Evolutionary conservation across 805 yeast species (phyloP), one percentile per base, ranked within the genome.

Genomic region (Nematodospora valgi): DNA sequence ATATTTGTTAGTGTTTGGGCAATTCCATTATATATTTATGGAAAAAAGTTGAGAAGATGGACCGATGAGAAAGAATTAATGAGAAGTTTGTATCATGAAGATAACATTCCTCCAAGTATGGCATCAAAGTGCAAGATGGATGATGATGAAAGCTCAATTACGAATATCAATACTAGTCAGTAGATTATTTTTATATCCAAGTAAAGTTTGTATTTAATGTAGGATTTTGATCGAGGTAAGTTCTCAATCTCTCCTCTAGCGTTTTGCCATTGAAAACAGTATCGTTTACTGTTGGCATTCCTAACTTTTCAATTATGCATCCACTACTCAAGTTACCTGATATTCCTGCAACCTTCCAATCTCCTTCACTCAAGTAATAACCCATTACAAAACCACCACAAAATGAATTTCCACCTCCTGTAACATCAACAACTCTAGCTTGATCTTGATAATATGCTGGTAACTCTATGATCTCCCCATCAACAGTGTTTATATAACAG

Each of bases 261-360:
- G 59, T 41, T 6, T 44, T 19, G 0, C 81, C 84, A 49, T 87
- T 87, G 91, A 95, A 86, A 6, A 35, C 22, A 14, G 68, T 74
- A 0, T 49, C 56, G 1, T 27, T n/a, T 3, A 33, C 44, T 0
- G 43, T 45, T 0, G 96, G 95, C 51, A 82, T 66, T 0, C 96
- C 97, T 27, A 84, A 60, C 45, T 76, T 82, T 53, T 89, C 96
- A 23, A 89, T 77, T n/a, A 83, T 77, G 31, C 80, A 64, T 0
- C 95, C 91, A 39, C 96, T 86, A 0, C 83, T 87, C 3, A 89
- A 61, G 39, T 76, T 83, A 0, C 88, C 97, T 50, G 76, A 76
- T 0, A 81, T 60, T 5, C 80, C 77, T 0, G 82, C 84, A 7
- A 71, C 56, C 1, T 57, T 50, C 68, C 80, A 67, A 54, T 75